Percentiles rank a stretch among this genome's conserved stretches.
Evolutionary conservation across 2,329 filamentous ascomycete genomes (phyloP).

Genomic region (Dendrostoma leiphaemia): DNA sequence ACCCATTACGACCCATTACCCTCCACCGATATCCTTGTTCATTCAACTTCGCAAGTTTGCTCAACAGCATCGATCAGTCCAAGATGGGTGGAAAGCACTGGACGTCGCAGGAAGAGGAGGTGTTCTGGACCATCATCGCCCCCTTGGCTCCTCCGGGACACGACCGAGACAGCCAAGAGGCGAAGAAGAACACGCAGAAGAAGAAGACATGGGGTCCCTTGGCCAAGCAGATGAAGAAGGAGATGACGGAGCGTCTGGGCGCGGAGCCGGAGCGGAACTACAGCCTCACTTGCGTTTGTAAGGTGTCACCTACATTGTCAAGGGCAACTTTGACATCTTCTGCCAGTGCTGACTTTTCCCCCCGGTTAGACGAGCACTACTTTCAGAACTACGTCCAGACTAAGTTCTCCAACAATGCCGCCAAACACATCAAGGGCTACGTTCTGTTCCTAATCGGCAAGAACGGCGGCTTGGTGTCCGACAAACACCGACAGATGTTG

Average conservation of each 20-base stretch:
- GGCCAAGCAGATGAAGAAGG: background rate
- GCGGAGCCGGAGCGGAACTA: constrained; percentile 24
- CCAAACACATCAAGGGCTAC: background rate
- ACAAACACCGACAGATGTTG: background rate
- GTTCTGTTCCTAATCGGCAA: background rate
- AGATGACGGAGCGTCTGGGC: background rate
- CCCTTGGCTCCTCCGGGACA: constrained; percentile 27
- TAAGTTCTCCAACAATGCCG: constrained; percentile 14
- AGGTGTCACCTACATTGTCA: constrained; percentile 17
- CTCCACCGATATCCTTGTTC: too few relatives aligned
- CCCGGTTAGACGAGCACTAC: constrained; percentile 30
- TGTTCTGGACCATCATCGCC: constrained; percentile 43
- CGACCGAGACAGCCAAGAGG: constrained; percentile 15
- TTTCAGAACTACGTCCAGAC: constrained; percentile 27
- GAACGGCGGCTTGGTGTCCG: background rate
- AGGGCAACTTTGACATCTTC: background rate
- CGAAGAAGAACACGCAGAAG: constrained; percentile 24
- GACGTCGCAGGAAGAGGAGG: constrained; percentile 44
- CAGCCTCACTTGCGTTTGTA: constrained; percentile 27
- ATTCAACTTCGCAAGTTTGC: too few relatives aligned
- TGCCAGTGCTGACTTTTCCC: background rate
- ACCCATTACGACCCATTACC: too few relatives aligned
- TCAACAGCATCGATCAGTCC: background rate
- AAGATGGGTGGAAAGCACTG: constrained; percentile 52
- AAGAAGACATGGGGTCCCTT: constrained; percentile 17